These are phyloP conservation scores for Mucor indicus DNA, from an alignment of 371 early-diverging fungal species.

Conservation along the genomic window DNA sequence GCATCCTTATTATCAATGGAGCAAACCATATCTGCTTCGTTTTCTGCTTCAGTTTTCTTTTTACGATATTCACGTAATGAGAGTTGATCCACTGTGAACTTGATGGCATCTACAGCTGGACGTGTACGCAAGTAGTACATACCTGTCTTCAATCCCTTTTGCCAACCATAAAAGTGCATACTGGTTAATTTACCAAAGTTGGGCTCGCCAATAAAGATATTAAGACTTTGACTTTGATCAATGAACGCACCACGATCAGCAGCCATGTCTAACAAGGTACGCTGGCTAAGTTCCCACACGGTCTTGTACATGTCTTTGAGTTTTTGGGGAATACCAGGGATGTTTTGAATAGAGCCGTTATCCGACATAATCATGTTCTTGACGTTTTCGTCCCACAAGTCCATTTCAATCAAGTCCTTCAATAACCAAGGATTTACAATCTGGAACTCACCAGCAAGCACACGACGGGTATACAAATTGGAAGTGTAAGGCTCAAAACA, in stretches of 20 bases:
- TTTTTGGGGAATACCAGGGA: slow-evolving; percentile 79
- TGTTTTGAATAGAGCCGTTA: slow-evolving; percentile 88
- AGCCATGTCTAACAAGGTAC: slow-evolving; percentile 76
- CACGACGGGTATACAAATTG: slow-evolving; percentile 97
- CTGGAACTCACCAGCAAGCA: slow-evolving; percentile 98
- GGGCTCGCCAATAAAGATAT: slow-evolving; percentile 94
- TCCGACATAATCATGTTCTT: slow-evolving; percentile 96
- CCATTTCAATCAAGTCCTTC: slow-evolving; percentile 89
- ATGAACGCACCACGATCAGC: slow-evolving; percentile 96
- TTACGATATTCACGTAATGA: slow-evolving; percentile 35
- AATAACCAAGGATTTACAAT: slow-evolving; percentile 96
- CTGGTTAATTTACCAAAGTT: slow-evolving; percentile 91
- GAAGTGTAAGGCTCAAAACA: slow-evolving; percentile 96
- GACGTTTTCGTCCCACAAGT: slow-evolving; percentile 93
- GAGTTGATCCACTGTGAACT: slow-evolving; percentile 58
- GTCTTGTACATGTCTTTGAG: slow-evolving; percentile 96
- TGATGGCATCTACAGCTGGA: slow-evolving; percentile 97
- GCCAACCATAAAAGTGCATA: slow-evolving; percentile 99
- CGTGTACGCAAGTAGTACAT: slow-evolving; percentile 98
- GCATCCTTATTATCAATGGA: slow-evolving; percentile 90
- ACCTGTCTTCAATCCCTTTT: slow-evolving; percentile 98
- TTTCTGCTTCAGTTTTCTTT: slow-evolving; percentile 24
- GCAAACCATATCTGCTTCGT: slow-evolving; percentile 73
- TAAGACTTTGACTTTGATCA: slow-evolving; percentile 97
- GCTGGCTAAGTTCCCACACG: slow-evolving; percentile 96